Conservation (phyloP, 164 flowering plant species). For the Chimonanthus salicifolius region DNA sequence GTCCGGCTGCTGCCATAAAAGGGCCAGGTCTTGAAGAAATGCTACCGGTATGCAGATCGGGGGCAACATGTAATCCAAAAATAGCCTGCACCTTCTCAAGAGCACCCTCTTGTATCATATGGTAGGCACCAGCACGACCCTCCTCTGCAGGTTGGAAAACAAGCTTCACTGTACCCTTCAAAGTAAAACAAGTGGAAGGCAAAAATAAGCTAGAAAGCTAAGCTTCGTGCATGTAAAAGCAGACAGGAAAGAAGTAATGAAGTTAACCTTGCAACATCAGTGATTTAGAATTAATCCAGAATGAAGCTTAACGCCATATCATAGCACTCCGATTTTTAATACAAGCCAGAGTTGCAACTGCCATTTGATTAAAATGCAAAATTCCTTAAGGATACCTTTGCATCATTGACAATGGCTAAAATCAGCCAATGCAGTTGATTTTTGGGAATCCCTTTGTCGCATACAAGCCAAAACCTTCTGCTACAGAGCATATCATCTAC, state of each 20-base stretch:
- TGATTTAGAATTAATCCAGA: neutral
- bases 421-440: neutral
- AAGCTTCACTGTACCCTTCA: constrained; percentile 77
- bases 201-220: neutral
- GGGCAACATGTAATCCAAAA: constrained; percentile 66
- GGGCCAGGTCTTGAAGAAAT: constrained; percentile 69
- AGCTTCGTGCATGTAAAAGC: neutral
- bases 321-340: neutral
- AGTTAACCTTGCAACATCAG: neutral
- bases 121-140: constrained; percentile 65
- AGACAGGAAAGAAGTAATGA: neutral
- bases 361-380: neutral
- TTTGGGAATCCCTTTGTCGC: neutral
- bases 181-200: neutral
- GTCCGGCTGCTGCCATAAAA: constrained; percentile 48
- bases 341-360: neutral
- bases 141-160: constrained; percentile 92
- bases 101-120: constrained; percentile 64
- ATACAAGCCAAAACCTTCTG: too few relatives aligned
- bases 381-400: neutral
- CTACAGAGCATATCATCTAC: too few relatives aligned
- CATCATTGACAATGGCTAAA: neutral
- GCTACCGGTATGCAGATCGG: constrained; percentile 37
- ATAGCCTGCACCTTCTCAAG: constrained; percentile 51
- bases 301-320: neutral